Percentiles rank a stretch among this genome's conserved stretches.
phyloP scores from a whole-genome alignment of 1,284 basidiomycete species.

The Trichosporon asahii region DNA sequence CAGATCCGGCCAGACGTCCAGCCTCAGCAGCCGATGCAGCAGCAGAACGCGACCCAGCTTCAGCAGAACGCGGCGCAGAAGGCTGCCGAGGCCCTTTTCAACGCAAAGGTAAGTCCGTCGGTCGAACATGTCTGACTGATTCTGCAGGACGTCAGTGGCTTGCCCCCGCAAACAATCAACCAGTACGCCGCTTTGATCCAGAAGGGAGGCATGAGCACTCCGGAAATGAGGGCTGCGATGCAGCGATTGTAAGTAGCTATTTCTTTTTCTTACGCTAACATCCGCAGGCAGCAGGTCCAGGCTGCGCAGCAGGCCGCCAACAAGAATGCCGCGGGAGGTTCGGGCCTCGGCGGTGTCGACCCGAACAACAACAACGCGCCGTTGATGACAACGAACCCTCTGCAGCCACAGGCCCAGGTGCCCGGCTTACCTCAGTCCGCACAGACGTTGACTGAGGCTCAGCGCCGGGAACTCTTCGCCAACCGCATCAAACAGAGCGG shows the following conservation, averaged over 20 bases:
- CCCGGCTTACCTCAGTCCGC: conserved; percentile 2
- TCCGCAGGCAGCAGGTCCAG: conserved; percentile 11
- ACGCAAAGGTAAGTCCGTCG: conserved; percentile 15
- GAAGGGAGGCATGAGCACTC: conserved; percentile 15
- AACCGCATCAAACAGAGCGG: conserved; percentile 14
- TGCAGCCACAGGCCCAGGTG: conserved; percentile 6
- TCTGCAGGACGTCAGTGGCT: conserved; percentile 16
- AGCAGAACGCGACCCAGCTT: neutral
- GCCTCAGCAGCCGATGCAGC: conserved; percentile 8
- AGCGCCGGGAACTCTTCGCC: conserved; percentile 7
- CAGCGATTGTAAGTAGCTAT: conserved; percentile 13
- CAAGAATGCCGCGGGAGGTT: conserved; percentile 12
- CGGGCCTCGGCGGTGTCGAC: neutral
- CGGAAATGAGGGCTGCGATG: conserved; percentile 19
- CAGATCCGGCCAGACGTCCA: neutral
- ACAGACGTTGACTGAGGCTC: conserved; percentile 5
- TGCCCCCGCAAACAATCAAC: conserved; percentile 16
- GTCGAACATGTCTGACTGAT: neutral
- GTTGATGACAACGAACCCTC: conserved; percentile 11
- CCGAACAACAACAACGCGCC: conserved; percentile 3
- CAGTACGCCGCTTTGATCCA: conserved; percentile 18
- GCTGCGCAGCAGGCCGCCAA: conserved; percentile 12
- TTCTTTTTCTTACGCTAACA: neutral
- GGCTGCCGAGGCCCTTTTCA: conserved; percentile 14
- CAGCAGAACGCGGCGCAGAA: conserved; percentile 8